These are phyloP conservation scores for Pythium aquatile DNA, from an alignment of 352 stramenopile species.

Conservation along the genomic window DNA sequence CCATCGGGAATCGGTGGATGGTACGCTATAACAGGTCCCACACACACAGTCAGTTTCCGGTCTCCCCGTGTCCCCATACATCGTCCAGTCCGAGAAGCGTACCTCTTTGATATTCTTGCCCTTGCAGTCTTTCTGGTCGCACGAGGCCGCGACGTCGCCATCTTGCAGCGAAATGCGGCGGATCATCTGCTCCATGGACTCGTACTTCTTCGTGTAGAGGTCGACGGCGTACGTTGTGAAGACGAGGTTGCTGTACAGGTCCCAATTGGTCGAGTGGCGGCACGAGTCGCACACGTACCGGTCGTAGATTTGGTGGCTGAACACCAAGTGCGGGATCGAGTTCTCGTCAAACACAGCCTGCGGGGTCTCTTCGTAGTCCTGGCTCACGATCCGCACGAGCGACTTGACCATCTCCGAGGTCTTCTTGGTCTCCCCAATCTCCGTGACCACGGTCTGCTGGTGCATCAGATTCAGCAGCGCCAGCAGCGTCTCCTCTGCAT, in stretches of 20 bases:
- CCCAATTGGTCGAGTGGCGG: conserved; percentile 61
- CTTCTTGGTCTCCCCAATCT: conserved; percentile 74
- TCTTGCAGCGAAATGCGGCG: conserved; percentile 56
- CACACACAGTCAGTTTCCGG: not conserved
- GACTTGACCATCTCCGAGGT: conserved; percentile 73
- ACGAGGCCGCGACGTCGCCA: conserved; percentile 51
- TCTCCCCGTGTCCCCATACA: too few relatives aligned
- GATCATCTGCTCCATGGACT: conserved; percentile 74
- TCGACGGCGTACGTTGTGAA: conserved; percentile 83
- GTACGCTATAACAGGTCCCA: conserved; percentile 34
- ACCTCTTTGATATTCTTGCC: conserved; percentile 72
- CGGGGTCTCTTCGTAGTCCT: conserved; percentile 62
- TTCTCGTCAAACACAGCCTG: conserved; percentile 81
- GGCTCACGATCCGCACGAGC: conserved; percentile 65
- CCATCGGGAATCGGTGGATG: conserved; percentile 84
- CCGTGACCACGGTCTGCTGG: conserved; percentile 69
- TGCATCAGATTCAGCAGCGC: conserved; percentile 85
- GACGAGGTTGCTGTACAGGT: conserved; percentile 83
- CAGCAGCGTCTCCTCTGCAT: conserved; percentile 83
- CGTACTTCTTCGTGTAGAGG: conserved; percentile 54
- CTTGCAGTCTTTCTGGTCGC: conserved; percentile 50
- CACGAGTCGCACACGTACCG: conserved; percentile 68
- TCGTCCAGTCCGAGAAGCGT: not conserved
- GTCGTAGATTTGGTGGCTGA: conserved; percentile 87
- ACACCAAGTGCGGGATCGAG: conserved; percentile 84